Percentiles rank a stretch among this genome's conserved stretches.
Conservation (phyloP, 2,329 filamentous ascomycete species). For the Aureobasidium melanogenum region DNA sequence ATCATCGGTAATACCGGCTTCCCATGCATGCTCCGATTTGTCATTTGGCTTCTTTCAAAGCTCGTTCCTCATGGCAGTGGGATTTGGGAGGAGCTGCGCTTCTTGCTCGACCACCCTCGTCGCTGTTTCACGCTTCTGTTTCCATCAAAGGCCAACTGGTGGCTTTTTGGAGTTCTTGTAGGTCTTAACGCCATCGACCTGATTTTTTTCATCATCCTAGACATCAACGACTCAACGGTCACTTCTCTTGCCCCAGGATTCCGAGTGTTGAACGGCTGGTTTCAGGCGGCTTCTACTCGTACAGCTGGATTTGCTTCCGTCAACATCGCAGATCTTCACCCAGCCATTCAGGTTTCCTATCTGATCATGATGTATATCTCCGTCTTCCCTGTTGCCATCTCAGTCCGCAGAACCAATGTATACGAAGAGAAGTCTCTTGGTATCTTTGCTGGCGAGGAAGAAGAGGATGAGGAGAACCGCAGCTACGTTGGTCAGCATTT, state of each 20-base stretch:
- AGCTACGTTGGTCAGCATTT: conserved; percentile 89
- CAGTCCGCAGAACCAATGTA: conserved; percentile 85
- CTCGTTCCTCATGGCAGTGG: conserved; percentile 56
- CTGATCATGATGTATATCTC: conserved; percentile 99
- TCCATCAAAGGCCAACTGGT: conserved; percentile 85
- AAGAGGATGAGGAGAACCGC: conserved; percentile 50
- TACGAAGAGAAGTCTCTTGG: conserved; percentile 87
- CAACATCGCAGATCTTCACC: conserved; percentile 68
- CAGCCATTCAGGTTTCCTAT: conserved; percentile 87
- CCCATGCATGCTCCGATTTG: conserved; percentile 84
- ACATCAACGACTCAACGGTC: conserved; percentile 66
- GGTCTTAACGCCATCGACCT: conserved; percentile 76
- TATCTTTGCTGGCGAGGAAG: conserved; percentile 51
- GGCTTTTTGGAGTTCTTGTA: conserved; percentile 81
- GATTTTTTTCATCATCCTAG: conserved; percentile 84
- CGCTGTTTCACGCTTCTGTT: conserved; percentile 95
- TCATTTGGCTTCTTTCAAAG: conserved; percentile 75
- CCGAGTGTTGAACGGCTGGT: conserved; percentile 76
- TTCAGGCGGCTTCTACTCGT: conserved; percentile 80
- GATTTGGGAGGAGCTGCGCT: conserved; percentile 81
- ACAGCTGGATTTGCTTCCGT: conserved; percentile 86
- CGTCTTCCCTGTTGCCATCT: conserved; percentile 93
- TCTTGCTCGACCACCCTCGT: conserved; percentile 87
- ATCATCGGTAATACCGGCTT: conserved; percentile 94
- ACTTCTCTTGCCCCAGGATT: conserved; percentile 60